These are phyloP conservation scores for Phylloporus scabripes DNA, from an alignment of 768 basidiomycete species.

Conservation along the genomic window DNA sequence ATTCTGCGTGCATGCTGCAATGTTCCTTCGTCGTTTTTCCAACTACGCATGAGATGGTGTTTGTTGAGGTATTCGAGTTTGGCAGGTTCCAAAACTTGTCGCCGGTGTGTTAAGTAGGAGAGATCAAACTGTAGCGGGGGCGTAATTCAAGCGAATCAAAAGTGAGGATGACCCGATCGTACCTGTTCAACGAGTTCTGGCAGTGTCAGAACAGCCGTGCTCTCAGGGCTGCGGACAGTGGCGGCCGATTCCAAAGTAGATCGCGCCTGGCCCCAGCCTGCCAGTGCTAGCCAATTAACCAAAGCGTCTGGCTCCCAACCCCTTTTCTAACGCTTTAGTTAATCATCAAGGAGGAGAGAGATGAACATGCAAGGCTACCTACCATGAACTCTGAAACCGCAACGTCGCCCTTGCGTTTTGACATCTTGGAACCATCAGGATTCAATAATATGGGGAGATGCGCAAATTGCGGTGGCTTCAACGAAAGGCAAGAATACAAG, in stretches of 20 bases:
- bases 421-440: conserved; percentile 88
- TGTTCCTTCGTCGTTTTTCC: conserved; percentile 47
- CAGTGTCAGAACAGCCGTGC: conserved; percentile 56
- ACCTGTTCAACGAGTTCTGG: conserved; percentile 65
- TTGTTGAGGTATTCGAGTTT: conserved; percentile 91
- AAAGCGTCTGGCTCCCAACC: conserved; percentile 91
- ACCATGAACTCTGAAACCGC: conserved; percentile 85
- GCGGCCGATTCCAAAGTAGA: conserved; percentile 20
- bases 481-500: conserved; percentile 72
- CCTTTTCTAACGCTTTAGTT: conserved; percentile 43
- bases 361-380: conserved; percentile 14
- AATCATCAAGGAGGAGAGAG: background rate
- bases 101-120: conserved; percentile 68
- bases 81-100: conserved; percentile 69
- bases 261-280: conserved; percentile 79
- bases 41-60: conserved; percentile 62
- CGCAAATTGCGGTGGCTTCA: conserved; percentile 74
- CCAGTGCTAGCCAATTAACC: conserved; percentile 88
- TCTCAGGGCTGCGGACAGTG: conserved; percentile 49
- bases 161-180: conserved; percentile 7
- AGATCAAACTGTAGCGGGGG: conserved; percentile 60
- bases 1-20: conserved; percentile 50
- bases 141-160: background rate
- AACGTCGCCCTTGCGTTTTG: conserved; percentile 89
- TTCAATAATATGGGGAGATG: conserved; percentile 91